Percentiles rank a stretch among this genome's conserved stretches.
Conservation (phyloP, 371 early-diverging fungal genomes). For the Smittium culicis region DNA sequence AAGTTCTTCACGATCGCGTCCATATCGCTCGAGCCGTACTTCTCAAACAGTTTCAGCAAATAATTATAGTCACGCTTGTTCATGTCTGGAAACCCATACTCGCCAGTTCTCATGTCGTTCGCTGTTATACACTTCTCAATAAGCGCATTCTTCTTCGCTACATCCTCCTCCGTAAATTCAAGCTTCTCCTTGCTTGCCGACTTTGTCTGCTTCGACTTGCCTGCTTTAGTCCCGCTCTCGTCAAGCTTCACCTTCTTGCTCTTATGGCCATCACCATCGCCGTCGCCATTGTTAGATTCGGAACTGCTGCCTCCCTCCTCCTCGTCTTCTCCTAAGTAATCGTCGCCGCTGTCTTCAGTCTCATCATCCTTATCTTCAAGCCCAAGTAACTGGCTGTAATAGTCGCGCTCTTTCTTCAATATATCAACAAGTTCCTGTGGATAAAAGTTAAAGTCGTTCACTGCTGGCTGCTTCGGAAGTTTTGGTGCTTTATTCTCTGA, state of each 20-base stretch:
- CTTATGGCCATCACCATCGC: slow-evolving; percentile 14
- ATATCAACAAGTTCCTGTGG: slow-evolving; percentile 64
- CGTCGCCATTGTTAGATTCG: no score
- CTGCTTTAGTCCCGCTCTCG: no score
- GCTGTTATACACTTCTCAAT: slow-evolving; percentile 19
- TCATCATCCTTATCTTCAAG: slow-evolving; percentile 36
- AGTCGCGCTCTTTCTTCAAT: slow-evolving; percentile 61
- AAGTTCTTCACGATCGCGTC: slow-evolving; percentile 63
- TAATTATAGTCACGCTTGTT: slow-evolving; percentile 78
- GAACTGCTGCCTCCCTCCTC: no score
- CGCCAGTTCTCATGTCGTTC: neutral
- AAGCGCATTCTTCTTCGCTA: slow-evolving; percentile 64
- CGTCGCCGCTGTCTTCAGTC: slow-evolving; percentile 17
- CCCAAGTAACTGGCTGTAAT: slow-evolving; percentile 46
- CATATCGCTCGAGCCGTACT: slow-evolving; percentile 66
- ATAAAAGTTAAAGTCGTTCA: slow-evolving; percentile 86
- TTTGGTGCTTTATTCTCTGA: slow-evolving; percentile 45
- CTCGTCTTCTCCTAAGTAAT: slow-evolving; percentile 14
- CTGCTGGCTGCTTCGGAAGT: slow-evolving; percentile 40
- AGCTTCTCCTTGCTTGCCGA: slow-evolving; percentile 56
- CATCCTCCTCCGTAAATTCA: slow-evolving; percentile 75
- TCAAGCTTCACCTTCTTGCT: slow-evolving; percentile 12
- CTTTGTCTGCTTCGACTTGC: slow-evolving; percentile 42
- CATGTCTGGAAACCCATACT: slow-evolving; percentile 87
- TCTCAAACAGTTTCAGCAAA: slow-evolving; percentile 82